Evolutionary conservation across 2,329 filamentous ascomycete species (phyloP).

Genomic region (Didymella segeticola): DNA sequence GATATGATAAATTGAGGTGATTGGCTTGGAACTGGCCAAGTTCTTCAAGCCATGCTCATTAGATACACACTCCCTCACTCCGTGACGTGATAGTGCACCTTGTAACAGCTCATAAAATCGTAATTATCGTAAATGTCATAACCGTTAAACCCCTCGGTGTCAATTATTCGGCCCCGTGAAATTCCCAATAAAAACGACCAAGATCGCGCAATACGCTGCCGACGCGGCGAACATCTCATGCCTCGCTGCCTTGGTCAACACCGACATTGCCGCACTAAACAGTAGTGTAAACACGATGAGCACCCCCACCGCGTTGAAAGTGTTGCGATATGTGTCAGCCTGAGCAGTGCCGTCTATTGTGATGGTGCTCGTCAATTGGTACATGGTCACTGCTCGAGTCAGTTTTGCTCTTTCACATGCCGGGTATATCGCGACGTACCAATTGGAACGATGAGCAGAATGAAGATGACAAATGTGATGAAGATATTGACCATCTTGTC

Average conservation of each 20-base stretch:
- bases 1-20: too few species aligned
- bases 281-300: constrained; percentile 52
- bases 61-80: too few species aligned
- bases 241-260: constrained; percentile 45
- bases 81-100: too few species aligned
- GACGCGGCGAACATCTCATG: constrained; percentile 50
- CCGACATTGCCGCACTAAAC: constrained; percentile 47
- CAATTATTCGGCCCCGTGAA: constrained; percentile 46
- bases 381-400: constrained; percentile 44
- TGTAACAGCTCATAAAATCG: background rate
- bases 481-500: constrained; percentile 51
- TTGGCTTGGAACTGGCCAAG: too few species aligned
- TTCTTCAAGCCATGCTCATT: too few species aligned
- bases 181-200: constrained; percentile 51
- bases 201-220: constrained; percentile 49
- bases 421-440: background rate
- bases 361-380: constrained; percentile 42
- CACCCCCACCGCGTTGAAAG: constrained; percentile 51
- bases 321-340: constrained; percentile 27
- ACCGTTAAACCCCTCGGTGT: background rate
- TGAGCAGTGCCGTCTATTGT: constrained; percentile 16
- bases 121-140: constrained; percentile 2
- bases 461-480: constrained; percentile 53
- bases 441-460: constrained; percentile 51
- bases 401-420: background rate